Evolutionary conservation across 768 basidiomycete species (phyloP).

Genomic region (Phaffia tasmanica): DNA sequence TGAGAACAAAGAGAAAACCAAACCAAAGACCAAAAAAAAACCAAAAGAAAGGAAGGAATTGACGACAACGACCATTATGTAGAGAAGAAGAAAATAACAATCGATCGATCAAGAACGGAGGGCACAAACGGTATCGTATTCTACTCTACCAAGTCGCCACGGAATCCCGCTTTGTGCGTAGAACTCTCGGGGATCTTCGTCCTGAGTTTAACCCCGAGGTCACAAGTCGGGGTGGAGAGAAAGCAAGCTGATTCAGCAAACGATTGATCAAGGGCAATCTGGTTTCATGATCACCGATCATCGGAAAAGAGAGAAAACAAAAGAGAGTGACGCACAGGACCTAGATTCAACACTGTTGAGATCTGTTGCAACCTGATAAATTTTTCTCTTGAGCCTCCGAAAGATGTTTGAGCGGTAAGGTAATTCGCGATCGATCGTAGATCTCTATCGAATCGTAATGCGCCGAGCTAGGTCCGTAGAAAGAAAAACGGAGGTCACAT

Average conservation of each 20-base stretch:
- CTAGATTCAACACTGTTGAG: slow-evolving; percentile 78
- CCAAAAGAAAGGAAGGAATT: no score
- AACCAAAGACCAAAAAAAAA: no score
- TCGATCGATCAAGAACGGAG: slow-evolving; percentile 44
- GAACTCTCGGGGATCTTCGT: slow-evolving; percentile 89
- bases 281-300: not conserved
- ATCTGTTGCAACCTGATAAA: slow-evolving; percentile 87
- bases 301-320: not conserved
- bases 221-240: slow-evolving; percentile 2
- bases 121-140: slow-evolving; percentile 58
- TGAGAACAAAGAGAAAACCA: no score
- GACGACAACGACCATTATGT: not conserved
- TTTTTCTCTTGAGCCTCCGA: slow-evolving; percentile 73
- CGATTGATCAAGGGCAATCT: not conserved
- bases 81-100: not conserved
- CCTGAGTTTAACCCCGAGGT: slow-evolving; percentile 43
- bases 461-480: slow-evolving; percentile 60
- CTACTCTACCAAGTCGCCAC: slow-evolving; percentile 68
- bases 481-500: slow-evolving; percentile 9
- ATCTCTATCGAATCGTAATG: slow-evolving; percentile 88
- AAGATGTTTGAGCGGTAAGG: slow-evolving; percentile 74
- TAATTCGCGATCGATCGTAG: slow-evolving; percentile 70
- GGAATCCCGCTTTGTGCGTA: slow-evolving; percentile 84
- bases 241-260: not conserved
- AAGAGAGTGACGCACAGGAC: slow-evolving; percentile 47